Evolutionary conservation across 768 basidiomycete genomes (phyloP), one percentile per base, ranked within the genome.

Genomic region (Auriscalpium vulgare): DNA sequence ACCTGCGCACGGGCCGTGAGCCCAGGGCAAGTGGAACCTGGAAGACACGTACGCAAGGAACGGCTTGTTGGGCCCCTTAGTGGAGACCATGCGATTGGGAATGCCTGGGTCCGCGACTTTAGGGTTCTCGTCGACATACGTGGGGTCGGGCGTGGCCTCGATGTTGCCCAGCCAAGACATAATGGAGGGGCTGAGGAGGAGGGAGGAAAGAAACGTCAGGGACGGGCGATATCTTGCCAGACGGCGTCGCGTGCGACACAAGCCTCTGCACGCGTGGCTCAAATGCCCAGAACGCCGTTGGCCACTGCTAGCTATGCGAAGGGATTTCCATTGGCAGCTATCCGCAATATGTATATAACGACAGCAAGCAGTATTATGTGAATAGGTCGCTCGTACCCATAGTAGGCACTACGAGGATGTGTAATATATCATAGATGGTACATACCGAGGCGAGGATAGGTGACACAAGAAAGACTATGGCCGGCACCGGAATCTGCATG

Each of bases 51-150:
- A 92, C 83, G 82, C 82, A 34, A 95, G 79, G 71, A 91, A 93
- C 9, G 94, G 90, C 57, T 78, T 76, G 72, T 95, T 97, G 35
- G 92, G 90, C 45, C 82, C 71, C 74, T 95, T 95, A 60, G 80
- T 82, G 29, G 86, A 81, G 40, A 95, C 89, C 76, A 81, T 79
- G 62, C 88, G 79, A 56, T 79, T 76, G 2, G 84, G 80, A 58
- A 85, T 80, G 53, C 69, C 60, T 54, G 87, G 86, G 69, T 89
- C 87, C 61, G 73, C 68, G 4, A 83, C 81, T 70, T 80, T 80
- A 49, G 72, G 75, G 54, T 80, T 74, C 51, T 73, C 69, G 10
- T 75, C 65, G 43, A 58, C 63, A 38, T 62, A 57, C 43, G 65
- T 69, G 40, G 66, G 68, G 37, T 65, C 66, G 1, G 64, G 64